A percentile compares a stretch with the other conserved stretches of the same genome.
Evolutionary conservation across 1,284 basidiomycete genomes (phyloP).

Genomic region (Tetrapyrgos nigripes): DNA sequence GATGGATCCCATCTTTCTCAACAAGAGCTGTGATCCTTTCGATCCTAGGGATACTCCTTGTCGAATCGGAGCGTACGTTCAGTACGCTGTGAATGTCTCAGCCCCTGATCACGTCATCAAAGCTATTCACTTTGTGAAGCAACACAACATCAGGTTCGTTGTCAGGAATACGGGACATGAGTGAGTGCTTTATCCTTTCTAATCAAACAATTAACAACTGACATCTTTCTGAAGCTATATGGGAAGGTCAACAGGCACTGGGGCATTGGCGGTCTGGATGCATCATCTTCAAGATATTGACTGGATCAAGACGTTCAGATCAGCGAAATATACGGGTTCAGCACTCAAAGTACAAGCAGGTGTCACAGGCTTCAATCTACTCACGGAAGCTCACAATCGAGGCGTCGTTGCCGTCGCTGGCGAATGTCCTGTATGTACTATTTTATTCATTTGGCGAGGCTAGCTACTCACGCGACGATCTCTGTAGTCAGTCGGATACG

Average conservation of each 20-base stretch:
- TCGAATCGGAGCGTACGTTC: constrained; percentile 25
- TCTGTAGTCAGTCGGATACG: constrained; percentile 28
- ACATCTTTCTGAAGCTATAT: constrained; percentile 19
- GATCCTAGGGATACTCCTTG: constrained; percentile 19
- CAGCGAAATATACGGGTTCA: constrained; percentile 16
- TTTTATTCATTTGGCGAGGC: too few relatives aligned
- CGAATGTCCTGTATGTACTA: constrained; percentile 28
- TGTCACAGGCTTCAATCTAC: constrained; percentile 19
- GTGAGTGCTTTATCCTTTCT: constrained; percentile 9
- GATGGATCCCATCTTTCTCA: constrained; percentile 22
- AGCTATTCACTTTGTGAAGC: constrained; percentile 25
- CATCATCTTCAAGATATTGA: constrained; percentile 22
- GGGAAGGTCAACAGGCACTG: constrained; percentile 26
- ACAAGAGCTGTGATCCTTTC: constrained; percentile 31
- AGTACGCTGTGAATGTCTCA: constrained; percentile 30
- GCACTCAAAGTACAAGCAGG: constrained; percentile 23
- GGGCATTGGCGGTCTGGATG: constrained; percentile 26
- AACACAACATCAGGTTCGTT: constrained; percentile 29
- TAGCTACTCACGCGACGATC: too few relatives aligned
- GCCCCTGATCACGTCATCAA: constrained; percentile 22
- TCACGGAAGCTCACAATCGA: constrained; percentile 17
- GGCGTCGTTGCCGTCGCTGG: constrained; percentile 26
- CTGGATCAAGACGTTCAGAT: constrained; percentile 19
- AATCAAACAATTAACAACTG: neutral
- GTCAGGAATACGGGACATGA: constrained; percentile 32